phyloP scores from a whole-genome alignment of 2,329 filamentous ascomycete genomes.

The Aspergillus arachidicola region DNA sequence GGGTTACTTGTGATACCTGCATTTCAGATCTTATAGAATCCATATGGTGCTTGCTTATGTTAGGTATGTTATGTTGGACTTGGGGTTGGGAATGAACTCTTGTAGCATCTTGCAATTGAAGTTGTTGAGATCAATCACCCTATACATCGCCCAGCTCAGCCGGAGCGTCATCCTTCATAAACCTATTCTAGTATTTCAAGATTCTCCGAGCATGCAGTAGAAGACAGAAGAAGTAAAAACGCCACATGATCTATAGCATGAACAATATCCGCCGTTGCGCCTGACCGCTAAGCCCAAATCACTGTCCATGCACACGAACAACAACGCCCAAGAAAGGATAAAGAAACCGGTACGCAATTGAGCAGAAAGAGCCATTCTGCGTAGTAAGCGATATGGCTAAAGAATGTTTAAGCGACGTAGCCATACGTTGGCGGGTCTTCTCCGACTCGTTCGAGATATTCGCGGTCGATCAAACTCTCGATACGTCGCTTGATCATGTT shows the following conservation, averaged over 20 bases:
- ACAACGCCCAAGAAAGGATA: background rate
- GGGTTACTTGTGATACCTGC: conserved; percentile 7
- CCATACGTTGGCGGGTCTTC: conserved; percentile 50
- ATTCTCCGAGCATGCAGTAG: background rate
- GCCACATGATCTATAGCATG: conserved; percentile 13
- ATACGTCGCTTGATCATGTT: conserved; percentile 57
- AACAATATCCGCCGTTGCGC: conserved; percentile 10
- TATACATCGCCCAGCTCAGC: background rate
- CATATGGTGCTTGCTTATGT: background rate
- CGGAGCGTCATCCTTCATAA: background rate
- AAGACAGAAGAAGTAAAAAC: background rate
- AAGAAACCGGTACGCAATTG: background rate
- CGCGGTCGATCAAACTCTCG: conserved; percentile 56
- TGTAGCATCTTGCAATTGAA: background rate
- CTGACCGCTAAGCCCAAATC: conserved; percentile 31
- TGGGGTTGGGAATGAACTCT: background rate
- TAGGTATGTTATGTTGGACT: background rate
- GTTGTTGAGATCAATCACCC: background rate
- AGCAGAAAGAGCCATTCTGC: background rate
- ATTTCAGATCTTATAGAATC: background rate
- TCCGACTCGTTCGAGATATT: conserved; percentile 52
- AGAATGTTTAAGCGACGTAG: conserved; percentile 43
- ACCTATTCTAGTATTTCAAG: background rate
- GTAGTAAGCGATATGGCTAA: background rate
- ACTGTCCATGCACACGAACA: background rate